Evolutionary conservation across 768 basidiomycete genomes (phyloP).

Genomic region (Pisolithus albus): DNA sequence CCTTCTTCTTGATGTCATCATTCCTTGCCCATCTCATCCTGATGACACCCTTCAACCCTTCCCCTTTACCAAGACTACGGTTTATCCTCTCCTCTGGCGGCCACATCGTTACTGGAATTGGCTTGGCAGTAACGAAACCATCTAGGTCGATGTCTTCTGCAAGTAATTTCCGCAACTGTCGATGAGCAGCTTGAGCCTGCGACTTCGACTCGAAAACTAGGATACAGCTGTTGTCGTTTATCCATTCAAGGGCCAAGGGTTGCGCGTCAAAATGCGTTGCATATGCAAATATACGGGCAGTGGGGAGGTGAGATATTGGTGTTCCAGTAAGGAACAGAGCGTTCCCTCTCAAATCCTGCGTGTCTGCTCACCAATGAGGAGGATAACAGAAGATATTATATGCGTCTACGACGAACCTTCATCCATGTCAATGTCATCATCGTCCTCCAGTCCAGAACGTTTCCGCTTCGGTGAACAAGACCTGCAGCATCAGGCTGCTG

Average conservation of each 20-base stretch:
- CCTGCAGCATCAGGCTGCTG: conserved; percentile 40
- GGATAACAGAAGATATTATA: conserved; percentile 5
- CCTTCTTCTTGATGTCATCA: conserved; percentile 73
- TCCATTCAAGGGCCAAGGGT: conserved; percentile 79
- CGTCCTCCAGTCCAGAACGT: conserved; percentile 36
- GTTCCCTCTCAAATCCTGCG: conserved; percentile 49
- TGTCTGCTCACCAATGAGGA: not conserved
- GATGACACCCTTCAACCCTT: conserved; percentile 59
- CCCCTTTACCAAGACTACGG: conserved; percentile 60
- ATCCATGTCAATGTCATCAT: conserved; percentile 30
- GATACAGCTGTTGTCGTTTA: conserved; percentile 77
- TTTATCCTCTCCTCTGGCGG: conserved; percentile 75
- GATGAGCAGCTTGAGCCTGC: conserved; percentile 47
- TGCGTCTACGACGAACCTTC: conserved; percentile 23
- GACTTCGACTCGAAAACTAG: conserved; percentile 60
- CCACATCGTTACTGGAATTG: conserved; percentile 70
- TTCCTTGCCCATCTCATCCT: conserved; percentile 70
- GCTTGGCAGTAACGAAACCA: conserved; percentile 55
- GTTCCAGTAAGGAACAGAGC: conserved; percentile 68
- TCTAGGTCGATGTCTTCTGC: conserved; percentile 47
- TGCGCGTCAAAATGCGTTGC: conserved; percentile 69
- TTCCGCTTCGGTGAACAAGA: conserved; percentile 35
- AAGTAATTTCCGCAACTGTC: conserved; percentile 43
- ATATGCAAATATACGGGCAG: conserved; percentile 74
- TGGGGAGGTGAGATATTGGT: conserved; percentile 71